A percentile compares a stretch with the other conserved stretches of the same genome.
Conservation (phyloP, 2,329 filamentous ascomycete genomes). For the Ascocoryne sarcoides region DNA sequence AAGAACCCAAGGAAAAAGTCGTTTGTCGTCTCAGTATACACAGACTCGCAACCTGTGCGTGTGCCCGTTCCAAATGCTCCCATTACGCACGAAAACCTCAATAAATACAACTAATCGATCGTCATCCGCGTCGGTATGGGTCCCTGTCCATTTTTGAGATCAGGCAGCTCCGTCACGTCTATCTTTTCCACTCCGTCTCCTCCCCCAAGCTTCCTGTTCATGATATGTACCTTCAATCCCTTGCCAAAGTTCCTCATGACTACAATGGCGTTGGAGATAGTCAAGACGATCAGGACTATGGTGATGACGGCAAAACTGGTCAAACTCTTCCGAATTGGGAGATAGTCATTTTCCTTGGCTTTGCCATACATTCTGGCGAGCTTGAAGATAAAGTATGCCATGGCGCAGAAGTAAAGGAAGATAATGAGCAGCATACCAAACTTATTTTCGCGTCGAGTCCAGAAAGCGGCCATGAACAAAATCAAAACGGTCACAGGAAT, state of each 20-base stretch:
- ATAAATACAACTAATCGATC: constrained; percentile 34
- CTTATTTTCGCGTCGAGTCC: constrained; percentile 75
- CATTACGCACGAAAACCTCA: constrained; percentile 7
- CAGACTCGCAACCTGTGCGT: constrained; percentile 12
- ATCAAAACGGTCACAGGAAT: constrained; percentile 88
- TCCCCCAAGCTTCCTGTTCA: constrained; percentile 42
- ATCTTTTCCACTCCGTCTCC: constrained; percentile 38
- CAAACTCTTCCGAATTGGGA: constrained; percentile 72
- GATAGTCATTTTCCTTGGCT: constrained; percentile 51
- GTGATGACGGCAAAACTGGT: constrained; percentile 94
- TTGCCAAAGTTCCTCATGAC: constrained; percentile 88
- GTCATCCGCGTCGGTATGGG: constrained; percentile 39
- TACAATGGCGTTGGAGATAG: constrained; percentile 76
- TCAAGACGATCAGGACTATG: constrained; percentile 77
- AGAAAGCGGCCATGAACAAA: constrained; percentile 74
- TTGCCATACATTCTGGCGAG: constrained; percentile 87
- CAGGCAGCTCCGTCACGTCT: constrained; percentile 37
- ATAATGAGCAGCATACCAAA: constrained; percentile 71
- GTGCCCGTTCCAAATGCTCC: constrained; percentile 13
- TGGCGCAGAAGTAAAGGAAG: constrained; percentile 75
- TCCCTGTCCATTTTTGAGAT: constrained; percentile 28
- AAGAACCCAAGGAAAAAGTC: constrained; percentile 8
- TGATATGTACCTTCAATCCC: constrained; percentile 80
- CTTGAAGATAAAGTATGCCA: constrained; percentile 98
- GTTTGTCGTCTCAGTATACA: constrained; percentile 23